Evolutionary conservation across 495 filamentous ascomycete species (phyloP).

Genomic region (Penicillium riverlandense): DNA sequence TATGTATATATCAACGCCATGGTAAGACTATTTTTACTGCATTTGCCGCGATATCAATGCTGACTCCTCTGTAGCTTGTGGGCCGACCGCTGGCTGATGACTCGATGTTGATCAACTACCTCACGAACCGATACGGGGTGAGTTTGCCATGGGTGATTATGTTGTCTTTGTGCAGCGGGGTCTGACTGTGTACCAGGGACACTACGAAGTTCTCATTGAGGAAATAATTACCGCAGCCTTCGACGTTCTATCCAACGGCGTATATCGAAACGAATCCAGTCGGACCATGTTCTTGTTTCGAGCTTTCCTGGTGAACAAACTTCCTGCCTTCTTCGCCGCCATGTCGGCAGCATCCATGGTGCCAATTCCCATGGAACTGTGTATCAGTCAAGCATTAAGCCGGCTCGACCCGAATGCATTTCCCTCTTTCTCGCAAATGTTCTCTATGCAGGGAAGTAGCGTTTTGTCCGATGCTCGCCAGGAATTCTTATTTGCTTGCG

Average conservation of each 20-base stretch:
- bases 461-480: slow-evolving; percentile 78
- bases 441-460: slow-evolving; percentile 66
- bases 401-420: slow-evolving; percentile 74
- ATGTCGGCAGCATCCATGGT: slow-evolving; percentile 55
- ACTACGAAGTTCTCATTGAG: slow-evolving; percentile 63
- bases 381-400: slow-evolving; percentile 69
- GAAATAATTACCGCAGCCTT: slow-evolving; percentile 85
- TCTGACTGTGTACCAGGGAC: slow-evolving; percentile 43
- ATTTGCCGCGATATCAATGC: slow-evolving; percentile 1
- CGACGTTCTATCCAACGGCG: slow-evolving; percentile 79
- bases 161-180: background rate
- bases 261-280: slow-evolving; percentile 67
- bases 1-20: slow-evolving; percentile 88
- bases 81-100: slow-evolving; percentile 83
- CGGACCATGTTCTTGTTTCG: slow-evolving; percentile 72
- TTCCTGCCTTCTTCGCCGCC: slow-evolving; percentile 68
- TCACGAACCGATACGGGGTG: slow-evolving; percentile 76
- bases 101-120: slow-evolving; percentile 62
- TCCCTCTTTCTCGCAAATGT: slow-evolving; percentile 72
- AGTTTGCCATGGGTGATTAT: slow-evolving; percentile 8
- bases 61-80: slow-evolving; percentile 55
- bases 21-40: slow-evolving; percentile 40
- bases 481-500: slow-evolving; percentile 90
- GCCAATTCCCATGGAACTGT: slow-evolving; percentile 63
- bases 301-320: slow-evolving; percentile 89